These are phyloP conservation scores for Trichoderma hamatum DNA, from an alignment of 2,329 filamentous ascomycete species.

Conservation along the genomic window DNA sequence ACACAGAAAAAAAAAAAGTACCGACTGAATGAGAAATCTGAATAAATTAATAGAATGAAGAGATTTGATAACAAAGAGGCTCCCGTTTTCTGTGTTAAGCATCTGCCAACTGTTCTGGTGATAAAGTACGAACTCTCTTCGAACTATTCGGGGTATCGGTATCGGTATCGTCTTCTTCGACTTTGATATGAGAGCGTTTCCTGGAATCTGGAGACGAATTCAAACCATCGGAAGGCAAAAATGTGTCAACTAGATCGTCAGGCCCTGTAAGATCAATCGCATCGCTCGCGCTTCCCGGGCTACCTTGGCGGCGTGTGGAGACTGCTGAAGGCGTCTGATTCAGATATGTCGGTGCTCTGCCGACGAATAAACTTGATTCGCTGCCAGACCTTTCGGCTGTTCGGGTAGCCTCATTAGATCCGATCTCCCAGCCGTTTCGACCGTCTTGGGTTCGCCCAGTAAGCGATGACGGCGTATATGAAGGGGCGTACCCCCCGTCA, in stretches of 20 bases:
- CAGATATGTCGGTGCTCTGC: not conserved
- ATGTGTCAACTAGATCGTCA: constrained; percentile 4
- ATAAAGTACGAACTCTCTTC: constrained; percentile 2
- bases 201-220: not conserved
- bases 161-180: not conserved
- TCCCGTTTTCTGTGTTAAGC: no score
- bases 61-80: not conserved
- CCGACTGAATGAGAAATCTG: not conserved
- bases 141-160: not conserved
- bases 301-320: not conserved
- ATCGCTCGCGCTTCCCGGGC: not conserved
- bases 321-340: not conserved
- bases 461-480: not conserved
- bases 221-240: not conserved
- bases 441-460: not conserved
- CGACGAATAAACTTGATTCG: constrained; percentile 12
- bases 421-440: not conserved
- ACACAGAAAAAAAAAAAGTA: not conserved
- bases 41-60: not conserved
- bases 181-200: not conserved
- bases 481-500: not conserved
- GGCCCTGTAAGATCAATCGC: constrained; percentile 1
- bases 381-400: not conserved
- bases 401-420: not conserved
- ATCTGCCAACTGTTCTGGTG: not conserved